phyloP scores from a whole-genome alignment of 169 alveolate species.

The Cardiosporidium cionae region DNA sequence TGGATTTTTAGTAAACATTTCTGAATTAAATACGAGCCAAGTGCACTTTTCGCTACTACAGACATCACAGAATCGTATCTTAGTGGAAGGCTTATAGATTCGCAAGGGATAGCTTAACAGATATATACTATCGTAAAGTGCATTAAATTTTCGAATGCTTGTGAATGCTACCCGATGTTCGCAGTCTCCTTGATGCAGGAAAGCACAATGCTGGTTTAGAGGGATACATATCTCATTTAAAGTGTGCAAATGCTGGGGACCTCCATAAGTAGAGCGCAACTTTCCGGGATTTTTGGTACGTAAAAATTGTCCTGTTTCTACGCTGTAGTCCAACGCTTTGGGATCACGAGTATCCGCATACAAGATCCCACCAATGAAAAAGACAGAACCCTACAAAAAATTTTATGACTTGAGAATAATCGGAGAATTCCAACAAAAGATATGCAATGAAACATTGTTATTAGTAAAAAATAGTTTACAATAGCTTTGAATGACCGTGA shows the following conservation, averaged over 20 bases:
- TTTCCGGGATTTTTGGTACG: not conserved
- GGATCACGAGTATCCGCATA: conserved; percentile 21
- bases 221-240: conserved; percentile 29
- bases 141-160: conserved; percentile 26
- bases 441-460: too few relatives aligned
- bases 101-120: conserved; percentile 31
- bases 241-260: conserved; percentile 2
- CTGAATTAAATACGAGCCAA: not conserved
- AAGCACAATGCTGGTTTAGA: conserved; percentile 20
- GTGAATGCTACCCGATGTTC: conserved; percentile 43
- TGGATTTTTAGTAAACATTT: not conserved
- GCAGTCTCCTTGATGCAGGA: conserved; percentile 45
- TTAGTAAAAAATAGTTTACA: too few relatives aligned
- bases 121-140: conserved; percentile 29
- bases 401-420: too few relatives aligned
- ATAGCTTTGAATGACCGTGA: too few relatives aligned
- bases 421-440: too few relatives aligned
- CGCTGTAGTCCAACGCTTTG: not conserved
- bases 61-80: not conserved
- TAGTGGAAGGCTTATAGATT: conserved; percentile 13
- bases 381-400: conserved; percentile 21
- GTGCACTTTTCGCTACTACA: not conserved
- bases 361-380: conserved; percentile 35
- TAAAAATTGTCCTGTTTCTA: not conserved
- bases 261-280: not conserved